Percentiles rank a stretch among this genome's conserved stretches.
Conservation (phyloP, 352 stramenopile genomes). For the Pythium coloratum region DNA sequence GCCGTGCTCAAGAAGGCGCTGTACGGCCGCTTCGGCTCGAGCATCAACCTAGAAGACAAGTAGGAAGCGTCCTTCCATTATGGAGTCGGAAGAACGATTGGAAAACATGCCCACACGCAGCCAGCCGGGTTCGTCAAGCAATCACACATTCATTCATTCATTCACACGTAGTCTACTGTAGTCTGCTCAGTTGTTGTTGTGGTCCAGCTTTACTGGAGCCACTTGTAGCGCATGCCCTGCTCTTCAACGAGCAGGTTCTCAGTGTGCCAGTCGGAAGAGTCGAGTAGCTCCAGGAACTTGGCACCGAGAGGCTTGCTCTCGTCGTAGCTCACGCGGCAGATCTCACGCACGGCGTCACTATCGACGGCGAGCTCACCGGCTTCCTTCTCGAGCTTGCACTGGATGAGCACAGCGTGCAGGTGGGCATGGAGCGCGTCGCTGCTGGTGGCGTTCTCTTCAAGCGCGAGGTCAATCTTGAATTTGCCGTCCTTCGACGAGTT, state of each 20-base stretch:
- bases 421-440: conserved; percentile 47
- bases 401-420: conserved; percentile 55
- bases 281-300: conserved; percentile 40
- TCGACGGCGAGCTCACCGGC: background rate
- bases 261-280: conserved; percentile 52
- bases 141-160: background rate
- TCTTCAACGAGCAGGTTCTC: conserved; percentile 70
- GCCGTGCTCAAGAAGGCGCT: conserved; percentile 94
- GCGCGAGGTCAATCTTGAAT: conserved; percentile 45
- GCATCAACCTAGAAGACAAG: conserved; percentile 96
- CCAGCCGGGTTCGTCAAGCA: background rate
- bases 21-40: conserved; percentile 95
- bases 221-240: conserved; percentile 59
- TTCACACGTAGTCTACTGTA: background rate
- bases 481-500: conserved; percentile 6
- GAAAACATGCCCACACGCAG: background rate
- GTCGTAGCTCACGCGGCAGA: conserved; percentile 34
- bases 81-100: background rate
- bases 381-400: conserved; percentile 36
- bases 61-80: conserved; percentile 27
- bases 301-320: conserved; percentile 31
- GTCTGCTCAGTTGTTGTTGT: conserved; percentile 1
- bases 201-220: conserved; percentile 24
- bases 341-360: conserved; percentile 12
- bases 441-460: conserved; percentile 49